These are phyloP conservation scores for Aspergillus nidulans DNA, from an alignment of 495 filamentous ascomycete species.

Conservation along the genomic window DNA sequence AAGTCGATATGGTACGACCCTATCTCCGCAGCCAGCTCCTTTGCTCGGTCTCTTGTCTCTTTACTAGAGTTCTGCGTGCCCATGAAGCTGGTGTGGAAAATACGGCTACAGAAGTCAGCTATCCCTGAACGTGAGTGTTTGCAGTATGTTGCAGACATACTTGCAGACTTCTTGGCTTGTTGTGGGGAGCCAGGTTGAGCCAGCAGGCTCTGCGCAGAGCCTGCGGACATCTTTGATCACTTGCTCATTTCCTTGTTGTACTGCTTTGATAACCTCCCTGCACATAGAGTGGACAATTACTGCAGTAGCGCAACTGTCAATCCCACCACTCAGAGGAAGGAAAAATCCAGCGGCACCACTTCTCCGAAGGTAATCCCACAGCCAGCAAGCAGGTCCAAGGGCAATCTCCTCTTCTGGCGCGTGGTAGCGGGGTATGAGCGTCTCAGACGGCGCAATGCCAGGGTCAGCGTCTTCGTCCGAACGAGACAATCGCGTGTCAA, in stretches of 20 bases:
- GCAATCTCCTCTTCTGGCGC: slow-evolving; percentile 72
- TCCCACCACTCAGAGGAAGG: slow-evolving; percentile 66
- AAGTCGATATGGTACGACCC: slow-evolving; percentile 72
- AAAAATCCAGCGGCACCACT: slow-evolving; percentile 57
- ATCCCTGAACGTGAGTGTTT: not conserved
- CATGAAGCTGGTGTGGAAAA: slow-evolving; percentile 79
- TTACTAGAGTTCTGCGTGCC: slow-evolving; percentile 67
- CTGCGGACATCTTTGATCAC: slow-evolving; percentile 67
- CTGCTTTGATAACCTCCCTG: slow-evolving; percentile 63
- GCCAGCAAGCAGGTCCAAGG: slow-evolving; percentile 64
- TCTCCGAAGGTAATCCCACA: slow-evolving; percentile 82
- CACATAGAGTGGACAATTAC: slow-evolving; percentile 77
- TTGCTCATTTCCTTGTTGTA: slow-evolving; percentile 57
- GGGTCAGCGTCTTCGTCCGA: slow-evolving; percentile 35
- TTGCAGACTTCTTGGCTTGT: slow-evolving; percentile 60
- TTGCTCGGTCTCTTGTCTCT: slow-evolving; percentile 70
- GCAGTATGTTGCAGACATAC: slow-evolving; percentile 9
- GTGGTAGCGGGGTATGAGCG: slow-evolving; percentile 50
- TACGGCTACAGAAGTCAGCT: slow-evolving; percentile 24
- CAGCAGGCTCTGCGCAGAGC: slow-evolving; percentile 53
- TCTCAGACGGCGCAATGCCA: slow-evolving; percentile 35
- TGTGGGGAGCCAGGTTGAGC: slow-evolving; percentile 46
- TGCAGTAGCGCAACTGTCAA: slow-evolving; percentile 57
- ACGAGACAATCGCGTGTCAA: slow-evolving; percentile 34
- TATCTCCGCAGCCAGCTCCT: slow-evolving; percentile 62